These are phyloP conservation scores for Lunasporangiospora selenospora DNA, from an alignment of 192 early-diverging fungal species.

Conservation along the genomic window DNA sequence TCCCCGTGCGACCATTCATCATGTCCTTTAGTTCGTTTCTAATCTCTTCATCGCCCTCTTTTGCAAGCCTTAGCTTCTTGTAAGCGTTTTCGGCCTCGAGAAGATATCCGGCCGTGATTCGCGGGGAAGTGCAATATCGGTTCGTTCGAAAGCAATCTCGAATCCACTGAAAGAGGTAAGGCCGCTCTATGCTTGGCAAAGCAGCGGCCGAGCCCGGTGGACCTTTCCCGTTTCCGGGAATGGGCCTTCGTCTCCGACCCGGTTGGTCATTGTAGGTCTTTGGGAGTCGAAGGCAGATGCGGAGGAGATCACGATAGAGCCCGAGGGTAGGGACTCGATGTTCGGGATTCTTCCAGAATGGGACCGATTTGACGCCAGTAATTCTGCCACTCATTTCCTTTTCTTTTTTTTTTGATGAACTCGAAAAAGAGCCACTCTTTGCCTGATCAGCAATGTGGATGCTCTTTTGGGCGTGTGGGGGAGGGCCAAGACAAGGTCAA, in stretches of 20 bases:
- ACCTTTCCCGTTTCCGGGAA: constrained; percentile 10
- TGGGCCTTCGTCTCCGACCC: constrained; percentile 16
- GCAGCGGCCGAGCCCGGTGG: constrained; percentile 22
- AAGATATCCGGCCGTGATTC: constrained; percentile 24
- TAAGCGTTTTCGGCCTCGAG: constrained; percentile 31
- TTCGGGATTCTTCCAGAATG: constrained; percentile 46
- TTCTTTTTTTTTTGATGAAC: too few relatives aligned
- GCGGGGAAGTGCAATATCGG: constrained; percentile 37
- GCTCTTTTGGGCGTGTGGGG: too few relatives aligned
- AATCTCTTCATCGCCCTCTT: constrained; percentile 16
- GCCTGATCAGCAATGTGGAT: too few relatives aligned
- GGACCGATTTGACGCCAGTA: too few relatives aligned
- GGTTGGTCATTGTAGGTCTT: constrained; percentile 14
- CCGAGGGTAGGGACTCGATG: constrained; percentile 45
- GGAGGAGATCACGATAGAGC: constrained; percentile 38
- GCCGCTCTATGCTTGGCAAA: constrained; percentile 10
- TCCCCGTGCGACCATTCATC: constrained; percentile 35
- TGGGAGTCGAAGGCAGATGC: constrained; percentile 15
- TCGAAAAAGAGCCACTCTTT: too few relatives aligned
- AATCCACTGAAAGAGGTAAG: constrained; percentile 36
- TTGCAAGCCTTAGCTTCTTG: constrained; percentile 17
- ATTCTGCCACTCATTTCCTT: too few relatives aligned
- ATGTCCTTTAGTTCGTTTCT: constrained; percentile 35
- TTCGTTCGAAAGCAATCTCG: constrained; percentile 39
- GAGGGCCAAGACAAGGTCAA: too few relatives aligned